Conservation (phyloP, 331 rosid species). For the Saraca asoca region DNA sequence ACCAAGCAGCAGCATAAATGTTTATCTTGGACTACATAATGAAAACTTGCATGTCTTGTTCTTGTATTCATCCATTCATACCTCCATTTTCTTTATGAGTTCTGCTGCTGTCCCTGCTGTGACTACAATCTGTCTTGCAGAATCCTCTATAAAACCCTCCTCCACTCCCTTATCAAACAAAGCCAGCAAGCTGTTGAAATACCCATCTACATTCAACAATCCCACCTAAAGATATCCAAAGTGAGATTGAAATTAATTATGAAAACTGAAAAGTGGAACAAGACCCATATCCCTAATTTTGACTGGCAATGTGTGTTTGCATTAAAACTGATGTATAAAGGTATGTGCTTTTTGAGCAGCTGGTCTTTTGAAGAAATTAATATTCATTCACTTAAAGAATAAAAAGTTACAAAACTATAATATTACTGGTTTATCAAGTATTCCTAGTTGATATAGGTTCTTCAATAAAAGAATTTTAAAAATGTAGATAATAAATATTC, state of each 20-base stretch:
- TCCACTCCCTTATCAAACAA: constrained; percentile 72
- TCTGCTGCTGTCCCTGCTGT: constrained; percentile 58
- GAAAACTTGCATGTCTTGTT: constrained; percentile 20
- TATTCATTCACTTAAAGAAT: too few relatives aligned
- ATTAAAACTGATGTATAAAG: too few relatives aligned
- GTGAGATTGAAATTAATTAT: not conserved
- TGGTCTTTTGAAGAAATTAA: too few relatives aligned
- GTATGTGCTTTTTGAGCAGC: not conserved
- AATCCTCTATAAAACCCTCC: constrained; percentile 63
- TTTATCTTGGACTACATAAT: not conserved
- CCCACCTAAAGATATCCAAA: constrained; percentile 53
- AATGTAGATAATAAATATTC: constrained; percentile 2
- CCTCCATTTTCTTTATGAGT: constrained; percentile 68
- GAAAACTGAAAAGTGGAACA: not conserved
- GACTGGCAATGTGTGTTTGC: too few relatives aligned
- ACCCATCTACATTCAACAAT: constrained; percentile 67
- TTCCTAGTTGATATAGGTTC: too few relatives aligned
- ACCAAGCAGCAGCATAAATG: not conserved
- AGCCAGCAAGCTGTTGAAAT: constrained; percentile 58
- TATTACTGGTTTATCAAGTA: too few relatives aligned
- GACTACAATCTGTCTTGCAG: constrained; percentile 64
- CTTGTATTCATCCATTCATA: constrained; percentile 3
- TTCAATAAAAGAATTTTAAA: not conserved
- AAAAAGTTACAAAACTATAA: too few relatives aligned
- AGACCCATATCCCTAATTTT: not conserved